Percentiles rank a stretch among this genome's conserved stretches.
Evolutionary conservation across 208 protist species (phyloP).

Genomic region (Herpetomonas tarakana): DNA sequence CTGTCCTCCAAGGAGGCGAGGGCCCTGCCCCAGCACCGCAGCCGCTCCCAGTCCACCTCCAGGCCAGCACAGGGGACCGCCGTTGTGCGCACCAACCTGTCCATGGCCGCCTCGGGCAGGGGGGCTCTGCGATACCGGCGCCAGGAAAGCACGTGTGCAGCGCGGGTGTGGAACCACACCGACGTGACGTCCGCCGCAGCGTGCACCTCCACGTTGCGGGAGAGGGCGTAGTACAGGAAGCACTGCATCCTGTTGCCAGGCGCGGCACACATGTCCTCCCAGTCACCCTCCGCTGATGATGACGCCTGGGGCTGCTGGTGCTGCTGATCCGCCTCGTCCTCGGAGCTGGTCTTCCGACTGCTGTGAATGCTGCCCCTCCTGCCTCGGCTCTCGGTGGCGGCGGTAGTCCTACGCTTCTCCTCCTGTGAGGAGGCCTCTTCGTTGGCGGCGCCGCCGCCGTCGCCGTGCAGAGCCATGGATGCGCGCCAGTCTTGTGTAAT

Average conservation of each 20-base stretch:
- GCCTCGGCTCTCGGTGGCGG: no score
- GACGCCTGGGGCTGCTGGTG: no score
- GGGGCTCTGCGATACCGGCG: slow-evolving; percentile 2
- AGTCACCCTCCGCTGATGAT: no score
- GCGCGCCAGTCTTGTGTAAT: not conserved
- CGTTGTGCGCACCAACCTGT: slow-evolving; percentile 22
- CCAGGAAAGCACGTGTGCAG: slow-evolving; percentile 59
- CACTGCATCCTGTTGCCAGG: not conserved
- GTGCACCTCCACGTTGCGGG: slow-evolving; percentile 15
- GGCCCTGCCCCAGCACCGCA: slow-evolving; percentile 34
- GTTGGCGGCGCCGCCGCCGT: no score
- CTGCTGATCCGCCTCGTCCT: not conserved
- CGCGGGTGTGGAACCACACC: slow-evolving; percentile 51
- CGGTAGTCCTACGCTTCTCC: no score
- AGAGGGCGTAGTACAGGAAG: slow-evolving; percentile 33
- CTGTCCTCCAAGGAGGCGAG: slow-evolving; percentile 28
- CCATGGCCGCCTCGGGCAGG: slow-evolving; percentile 19
- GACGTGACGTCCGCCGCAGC: slow-evolving; percentile 24
- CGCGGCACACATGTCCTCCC: no score
- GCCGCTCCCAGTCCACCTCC: slow-evolving; percentile 17
- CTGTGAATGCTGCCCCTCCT: not conserved
- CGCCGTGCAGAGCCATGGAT: not conserved
- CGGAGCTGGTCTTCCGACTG: not conserved
- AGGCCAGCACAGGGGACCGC: slow-evolving; percentile 17
- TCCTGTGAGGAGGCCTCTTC: no score